A percentile compares a stretch with the other conserved stretches of the same genome.
phyloP scores from a whole-genome alignment of 805 yeast species.

The Wickerhamomyces hampshirensis region DNA sequence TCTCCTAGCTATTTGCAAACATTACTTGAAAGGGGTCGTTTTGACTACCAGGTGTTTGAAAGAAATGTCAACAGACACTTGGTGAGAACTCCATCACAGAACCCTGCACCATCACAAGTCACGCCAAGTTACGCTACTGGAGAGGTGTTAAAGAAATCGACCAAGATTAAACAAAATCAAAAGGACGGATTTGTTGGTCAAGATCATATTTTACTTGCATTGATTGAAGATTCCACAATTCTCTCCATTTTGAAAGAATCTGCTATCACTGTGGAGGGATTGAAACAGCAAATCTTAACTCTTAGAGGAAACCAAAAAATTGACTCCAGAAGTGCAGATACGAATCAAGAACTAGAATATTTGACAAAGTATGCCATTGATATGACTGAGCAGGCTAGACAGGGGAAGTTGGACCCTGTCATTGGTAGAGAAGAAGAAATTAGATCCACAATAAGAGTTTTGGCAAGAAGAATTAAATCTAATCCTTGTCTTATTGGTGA shows the following conservation, averaged over 20 bases:
- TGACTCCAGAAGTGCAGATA: slow-evolving; percentile 91
- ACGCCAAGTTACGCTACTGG: slow-evolving; percentile 74
- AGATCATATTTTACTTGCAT: slow-evolving; percentile 84
- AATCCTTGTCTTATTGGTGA: slow-evolving; percentile 97
- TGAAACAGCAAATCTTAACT: slow-evolving; percentile 72
- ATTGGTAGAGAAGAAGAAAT: slow-evolving; percentile 99
- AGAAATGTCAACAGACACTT: slow-evolving; percentile 75
- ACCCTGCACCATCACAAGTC: slow-evolving; percentile 83
- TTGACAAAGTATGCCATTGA: slow-evolving; percentile 87
- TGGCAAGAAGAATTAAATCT: slow-evolving; percentile 96
- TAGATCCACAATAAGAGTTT: slow-evolving; percentile 87
- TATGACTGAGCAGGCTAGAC: slow-evolving; percentile 87
- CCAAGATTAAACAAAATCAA: slow-evolving; percentile 76
- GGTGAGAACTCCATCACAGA: slow-evolving; percentile 82
- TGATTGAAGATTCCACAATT: slow-evolving; percentile 73
- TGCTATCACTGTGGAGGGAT: slow-evolving; percentile 58
- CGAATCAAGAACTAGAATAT: slow-evolving; percentile 80
- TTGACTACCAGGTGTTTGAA: slow-evolving; percentile 78
- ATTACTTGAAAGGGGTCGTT: slow-evolving; percentile 78
- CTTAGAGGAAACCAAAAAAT: slow-evolving; percentile 89
- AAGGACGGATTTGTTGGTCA: slow-evolving; percentile 91
- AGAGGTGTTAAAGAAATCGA: slow-evolving; percentile 67
- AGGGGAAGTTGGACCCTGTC: slow-evolving; percentile 95
- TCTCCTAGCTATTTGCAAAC: slow-evolving; percentile 70
- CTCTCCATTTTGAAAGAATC: slow-evolving; percentile 69